Evolutionary conservation across 2,329 filamentous ascomycete genomes (phyloP).

Genomic region (Diaporthe sp.): DNA sequence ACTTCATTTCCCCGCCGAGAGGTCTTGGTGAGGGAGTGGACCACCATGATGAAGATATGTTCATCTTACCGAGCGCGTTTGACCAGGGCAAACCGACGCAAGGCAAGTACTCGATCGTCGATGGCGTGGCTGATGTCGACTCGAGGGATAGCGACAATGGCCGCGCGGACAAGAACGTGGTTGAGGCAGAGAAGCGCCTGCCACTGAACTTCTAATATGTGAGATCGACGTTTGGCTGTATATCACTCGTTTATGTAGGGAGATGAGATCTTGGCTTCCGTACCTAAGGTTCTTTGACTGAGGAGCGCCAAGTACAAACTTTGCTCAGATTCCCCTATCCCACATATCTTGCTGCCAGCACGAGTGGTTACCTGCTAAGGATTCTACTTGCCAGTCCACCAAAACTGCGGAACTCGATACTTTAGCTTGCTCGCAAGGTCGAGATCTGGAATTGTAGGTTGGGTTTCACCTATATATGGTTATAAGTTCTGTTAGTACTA

Average conservation of each 20-base stretch:
- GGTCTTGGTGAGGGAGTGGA: constrained; percentile 32
- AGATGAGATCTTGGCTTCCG: not conserved
- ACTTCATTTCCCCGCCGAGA: constrained; percentile 24
- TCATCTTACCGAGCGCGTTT: constrained; percentile 33
- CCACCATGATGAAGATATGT: constrained; percentile 31
- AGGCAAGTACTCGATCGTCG: constrained; percentile 30
- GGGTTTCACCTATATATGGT: constrained; percentile 61
- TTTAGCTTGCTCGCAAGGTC: not conserved
- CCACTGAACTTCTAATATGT: not conserved
- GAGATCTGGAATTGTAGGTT: not conserved
- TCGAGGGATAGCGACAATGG: constrained; percentile 20
- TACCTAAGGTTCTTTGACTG: too few species aligned
- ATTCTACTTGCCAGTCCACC: not conserved
- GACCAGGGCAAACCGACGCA: constrained; percentile 32
- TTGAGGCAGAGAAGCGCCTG: not conserved
- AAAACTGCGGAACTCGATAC: not conserved
- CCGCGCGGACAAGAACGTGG: not conserved
- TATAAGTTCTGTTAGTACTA: not conserved
- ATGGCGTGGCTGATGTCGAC: constrained; percentile 15
- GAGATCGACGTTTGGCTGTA: not conserved
- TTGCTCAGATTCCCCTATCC: not conserved
- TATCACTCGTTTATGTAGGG: not conserved
- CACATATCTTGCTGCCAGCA: not conserved
- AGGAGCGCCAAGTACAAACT: not conserved
- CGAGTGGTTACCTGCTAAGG: not conserved